Evolutionary conservation across 768 basidiomycete species (phyloP), one percentile per base, ranked within the genome.

Genomic region (Suillus paluster): DNA sequence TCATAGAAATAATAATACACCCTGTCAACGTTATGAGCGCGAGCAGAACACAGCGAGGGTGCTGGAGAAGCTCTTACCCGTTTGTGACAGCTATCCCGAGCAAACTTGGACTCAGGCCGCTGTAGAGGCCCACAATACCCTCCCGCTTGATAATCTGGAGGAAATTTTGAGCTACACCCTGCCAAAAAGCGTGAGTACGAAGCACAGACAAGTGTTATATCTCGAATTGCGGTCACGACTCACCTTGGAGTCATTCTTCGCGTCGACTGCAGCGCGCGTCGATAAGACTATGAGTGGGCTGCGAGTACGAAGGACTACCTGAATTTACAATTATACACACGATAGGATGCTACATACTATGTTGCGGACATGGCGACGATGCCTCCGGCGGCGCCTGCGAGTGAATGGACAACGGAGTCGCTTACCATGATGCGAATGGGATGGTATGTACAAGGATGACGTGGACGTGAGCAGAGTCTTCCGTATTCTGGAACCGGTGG

Each of bases 1-100:
- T 93, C 92, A 70, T 93, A 94, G 80, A 92, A 95, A 75, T 92
- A 94, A 77, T 98, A 98, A 72, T 97, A 98, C 7, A 94, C 90
- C 2, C 95, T 95, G 66, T 9, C 2, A 21, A 42, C 23, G 8
- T 55, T 55, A 5, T 30, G 3, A 42, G 19, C 44, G 10, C 60
- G 53, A 63, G 48, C 21, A 44, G 53, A 30, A 50, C 11, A 42
- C 9, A 30, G 10, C 1, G 50, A 21, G 27, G 46, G n/a, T 4
- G 2, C 3, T 23, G 21, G 1, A 12, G 44, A 59, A 39, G 71
- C 83, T 57, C 67, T 17, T 55, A 91, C 93, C 91, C 91, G 68
- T 99, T 99, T 21, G 97, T 97, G 38, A 97, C 82, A 5, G 94
- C 94, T 65, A 99, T 93, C 7, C 95, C 97, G 41, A 95, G 77